A percentile compares a stretch with the other conserved stretches of the same genome.
Evolutionary conservation across 768 basidiomycete species (phyloP).

Genomic region (Leccinellum albellum): DNA sequence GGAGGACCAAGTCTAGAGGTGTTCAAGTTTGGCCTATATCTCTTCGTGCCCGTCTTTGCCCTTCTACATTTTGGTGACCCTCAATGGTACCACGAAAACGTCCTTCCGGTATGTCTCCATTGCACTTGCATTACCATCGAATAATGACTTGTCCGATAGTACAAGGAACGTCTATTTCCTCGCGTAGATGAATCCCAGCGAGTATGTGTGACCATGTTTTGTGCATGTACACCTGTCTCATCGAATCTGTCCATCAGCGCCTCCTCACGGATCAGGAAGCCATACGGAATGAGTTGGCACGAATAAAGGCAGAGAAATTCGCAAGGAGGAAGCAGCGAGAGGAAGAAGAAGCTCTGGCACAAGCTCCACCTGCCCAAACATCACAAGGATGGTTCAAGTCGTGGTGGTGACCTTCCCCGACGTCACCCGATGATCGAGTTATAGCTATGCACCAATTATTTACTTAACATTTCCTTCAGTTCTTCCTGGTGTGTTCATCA

Average conservation of each 20-base stretch:
- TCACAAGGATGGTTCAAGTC: slow-evolving; percentile 27
- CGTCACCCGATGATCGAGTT: not conserved
- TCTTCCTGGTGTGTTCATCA: slow-evolving; percentile 32
- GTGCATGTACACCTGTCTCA: slow-evolving; percentile 5
- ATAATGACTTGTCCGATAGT: slow-evolving; percentile 38
- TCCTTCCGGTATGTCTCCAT: slow-evolving; percentile 58
- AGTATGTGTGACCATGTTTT: slow-evolving; percentile 31
- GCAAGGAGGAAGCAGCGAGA: slow-evolving; percentile 42
- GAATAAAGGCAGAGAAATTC: slow-evolving; percentile 63
- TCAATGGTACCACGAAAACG: slow-evolving; percentile 74
- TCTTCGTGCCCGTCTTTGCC: slow-evolving; percentile 78
- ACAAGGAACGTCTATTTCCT: slow-evolving; percentile 70
- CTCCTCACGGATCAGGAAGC: slow-evolving; percentile 65
- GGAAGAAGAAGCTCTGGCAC: slow-evolving; percentile 30
- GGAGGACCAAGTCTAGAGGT: not conserved
- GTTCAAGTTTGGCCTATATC: slow-evolving; percentile 45
- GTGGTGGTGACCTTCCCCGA: slow-evolving; percentile 18
- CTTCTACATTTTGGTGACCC: slow-evolving; percentile 86
- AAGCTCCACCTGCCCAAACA: slow-evolving; percentile 10
- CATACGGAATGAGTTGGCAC: slow-evolving; percentile 61
- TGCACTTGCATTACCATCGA: not conserved
- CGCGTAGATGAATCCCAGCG: slow-evolving; percentile 52
- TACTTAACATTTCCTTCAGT: slow-evolving; percentile 26
- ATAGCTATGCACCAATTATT: not conserved
- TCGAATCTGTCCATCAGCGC: slow-evolving; percentile 34